A percentile compares a stretch with the other conserved stretches of the same genome.
Evolutionary conservation across 2,329 filamentous ascomycete species (phyloP).

Genomic region (Phaeosphaeria sp.): DNA sequence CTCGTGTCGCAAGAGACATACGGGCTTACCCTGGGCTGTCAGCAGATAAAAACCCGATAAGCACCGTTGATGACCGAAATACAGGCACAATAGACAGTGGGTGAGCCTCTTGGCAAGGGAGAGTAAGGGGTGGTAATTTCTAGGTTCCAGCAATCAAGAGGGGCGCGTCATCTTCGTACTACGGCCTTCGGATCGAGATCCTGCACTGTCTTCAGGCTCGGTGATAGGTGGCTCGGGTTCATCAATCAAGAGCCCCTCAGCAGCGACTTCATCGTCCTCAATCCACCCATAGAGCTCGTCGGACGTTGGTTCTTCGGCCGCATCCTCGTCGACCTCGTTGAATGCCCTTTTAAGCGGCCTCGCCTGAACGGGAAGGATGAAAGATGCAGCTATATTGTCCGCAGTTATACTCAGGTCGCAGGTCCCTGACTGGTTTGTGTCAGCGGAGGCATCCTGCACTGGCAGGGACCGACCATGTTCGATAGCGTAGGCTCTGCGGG

Average conservation of each 20-base stretch:
- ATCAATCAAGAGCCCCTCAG: constrained; percentile 49
- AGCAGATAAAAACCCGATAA: constrained; percentile 22
- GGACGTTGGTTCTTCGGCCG: constrained; percentile 65
- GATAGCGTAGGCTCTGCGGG: constrained; percentile 33
- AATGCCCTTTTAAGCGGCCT: constrained; percentile 65
- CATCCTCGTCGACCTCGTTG: constrained; percentile 65
- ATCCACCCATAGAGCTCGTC: constrained; percentile 76
- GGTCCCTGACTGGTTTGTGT: constrained; percentile 39
- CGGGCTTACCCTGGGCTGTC: constrained; percentile 19
- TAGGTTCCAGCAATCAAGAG: constrained; percentile 19
- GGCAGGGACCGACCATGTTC: constrained; percentile 12
- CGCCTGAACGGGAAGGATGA: constrained; percentile 23
- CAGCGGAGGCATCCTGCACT: constrained; percentile 27
- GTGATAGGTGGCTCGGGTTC: constrained; percentile 18
- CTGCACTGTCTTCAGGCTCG: constrained; percentile 17
- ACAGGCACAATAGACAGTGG: constrained; percentile 1
- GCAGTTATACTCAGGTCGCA: constrained; percentile 39
- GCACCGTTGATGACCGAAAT: constrained; percentile 24
- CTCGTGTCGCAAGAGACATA: constrained; percentile 13
- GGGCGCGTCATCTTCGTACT: constrained; percentile 35
- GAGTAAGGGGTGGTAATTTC: background rate
- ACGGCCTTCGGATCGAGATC: constrained; percentile 23
- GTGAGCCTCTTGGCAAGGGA: background rate
- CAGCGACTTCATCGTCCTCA: constrained; percentile 63
- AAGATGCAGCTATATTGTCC: constrained; percentile 38